These are phyloP conservation scores for Quercus variabilis DNA, from an alignment of 306 rosid species.

Conservation along the genomic window DNA sequence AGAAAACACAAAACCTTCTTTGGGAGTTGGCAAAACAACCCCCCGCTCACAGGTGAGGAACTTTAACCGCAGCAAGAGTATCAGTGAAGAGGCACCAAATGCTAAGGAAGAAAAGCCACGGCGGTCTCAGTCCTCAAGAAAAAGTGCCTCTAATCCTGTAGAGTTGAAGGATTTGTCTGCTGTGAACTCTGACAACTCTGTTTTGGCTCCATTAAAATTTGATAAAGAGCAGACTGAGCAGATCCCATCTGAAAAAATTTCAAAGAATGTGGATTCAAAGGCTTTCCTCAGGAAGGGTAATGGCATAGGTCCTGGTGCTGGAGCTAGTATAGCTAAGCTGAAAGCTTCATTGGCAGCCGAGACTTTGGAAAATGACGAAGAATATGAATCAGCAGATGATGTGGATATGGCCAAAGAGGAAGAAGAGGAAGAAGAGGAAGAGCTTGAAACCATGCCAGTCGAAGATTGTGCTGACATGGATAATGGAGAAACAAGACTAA, in stretches of 20 bases:
- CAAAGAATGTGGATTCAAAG: conserved; percentile 42
- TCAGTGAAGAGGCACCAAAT: conserved; percentile 50
- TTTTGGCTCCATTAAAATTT: conserved; percentile 63
- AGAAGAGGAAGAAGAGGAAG: conserved; percentile 64
- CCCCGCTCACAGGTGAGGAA: conserved; percentile 66
- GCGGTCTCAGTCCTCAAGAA: conserved; percentile 53
- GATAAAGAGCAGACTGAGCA: conserved; percentile 65
- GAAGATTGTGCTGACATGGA: conserved; percentile 48
- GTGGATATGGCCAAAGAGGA: conserved; percentile 52
- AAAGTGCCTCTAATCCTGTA: conserved; percentile 55
- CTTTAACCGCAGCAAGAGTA: conserved; percentile 63
- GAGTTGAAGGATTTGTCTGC: conserved; percentile 57
- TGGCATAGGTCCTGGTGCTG: conserved; percentile 53
- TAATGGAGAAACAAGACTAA: conserved; percentile 55
- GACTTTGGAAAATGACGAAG: conserved; percentile 50
- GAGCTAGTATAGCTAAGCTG: conserved; percentile 43
- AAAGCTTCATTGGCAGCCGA: conserved; percentile 61
- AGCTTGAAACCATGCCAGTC: conserved; percentile 41
- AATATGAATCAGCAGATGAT: conserved; percentile 60
- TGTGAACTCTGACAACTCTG: conserved; percentile 57
- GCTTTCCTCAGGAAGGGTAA: conserved; percentile 67
- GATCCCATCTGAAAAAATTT: conserved; percentile 39
- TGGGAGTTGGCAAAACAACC: conserved; percentile 64
- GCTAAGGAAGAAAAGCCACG: conserved; percentile 77
- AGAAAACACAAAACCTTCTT: conserved; percentile 86